Conservation (phyloP, 2,329 filamentous ascomycete species). For the Lithohypha guttulata region DNA sequence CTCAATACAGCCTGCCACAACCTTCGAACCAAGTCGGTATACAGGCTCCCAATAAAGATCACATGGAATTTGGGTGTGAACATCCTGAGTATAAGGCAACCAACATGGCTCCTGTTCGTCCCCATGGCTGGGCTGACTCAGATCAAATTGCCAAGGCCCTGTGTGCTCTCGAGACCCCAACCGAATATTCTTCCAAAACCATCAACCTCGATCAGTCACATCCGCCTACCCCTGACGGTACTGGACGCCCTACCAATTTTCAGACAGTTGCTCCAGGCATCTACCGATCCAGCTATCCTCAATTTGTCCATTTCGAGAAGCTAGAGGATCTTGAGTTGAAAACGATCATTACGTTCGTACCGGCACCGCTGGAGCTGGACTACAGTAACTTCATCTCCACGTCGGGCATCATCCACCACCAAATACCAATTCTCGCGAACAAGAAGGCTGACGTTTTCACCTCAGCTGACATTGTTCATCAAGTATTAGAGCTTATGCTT, state of each 20-base stretch:
- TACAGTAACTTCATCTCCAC: constrained; percentile 51
- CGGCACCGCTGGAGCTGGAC: constrained; percentile 36
- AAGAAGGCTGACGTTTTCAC: constrained; percentile 62
- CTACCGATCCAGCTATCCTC: constrained; percentile 74
- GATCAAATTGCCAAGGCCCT: constrained; percentile 8
- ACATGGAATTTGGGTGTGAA: too few relatives aligned
- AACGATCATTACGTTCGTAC: constrained; percentile 51
- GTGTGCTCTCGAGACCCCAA: constrained; percentile 1
- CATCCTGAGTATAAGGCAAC: too few relatives aligned
- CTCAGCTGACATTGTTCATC: constrained; percentile 54
- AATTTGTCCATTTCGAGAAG: constrained; percentile 58
- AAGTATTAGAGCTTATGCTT: constrained; percentile 60
- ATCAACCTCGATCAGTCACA: constrained; percentile 21
- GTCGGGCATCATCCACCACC: constrained; percentile 59
- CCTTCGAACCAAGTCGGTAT: too few relatives aligned
- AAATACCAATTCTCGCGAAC: constrained; percentile 75
- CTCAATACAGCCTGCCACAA: too few relatives aligned
- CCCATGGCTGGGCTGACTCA: neutral
- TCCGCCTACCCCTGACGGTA: constrained; percentile 26
- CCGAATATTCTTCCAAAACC: constrained; percentile 11
- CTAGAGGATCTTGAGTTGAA: constrained; percentile 59
- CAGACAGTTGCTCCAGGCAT: constrained; percentile 62
- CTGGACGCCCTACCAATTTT: constrained; percentile 57
- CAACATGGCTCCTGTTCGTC: neutral
- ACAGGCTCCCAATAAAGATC: too few relatives aligned